phyloP scores from a whole-genome alignment of 305 asterid species.

The Fraxinus xanthoxyloides region DNA sequence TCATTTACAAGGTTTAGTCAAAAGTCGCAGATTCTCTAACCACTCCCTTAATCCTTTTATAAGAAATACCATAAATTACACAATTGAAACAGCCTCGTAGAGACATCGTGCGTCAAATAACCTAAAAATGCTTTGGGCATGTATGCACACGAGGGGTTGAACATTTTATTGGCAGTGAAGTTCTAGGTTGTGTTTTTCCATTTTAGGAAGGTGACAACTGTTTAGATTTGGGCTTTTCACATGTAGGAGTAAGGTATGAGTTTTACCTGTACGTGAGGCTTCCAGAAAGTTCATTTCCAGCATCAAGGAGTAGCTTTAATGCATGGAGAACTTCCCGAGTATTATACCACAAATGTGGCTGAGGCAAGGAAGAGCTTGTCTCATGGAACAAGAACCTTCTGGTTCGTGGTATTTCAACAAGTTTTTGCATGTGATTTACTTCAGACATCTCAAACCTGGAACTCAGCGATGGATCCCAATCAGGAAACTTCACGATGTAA shows the following conservation, averaged over 20 bases:
- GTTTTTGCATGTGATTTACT: slow-evolving; percentile 38
- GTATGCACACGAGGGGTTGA: neutral
- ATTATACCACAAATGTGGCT: slow-evolving; percentile 86
- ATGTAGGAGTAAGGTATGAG: neutral
- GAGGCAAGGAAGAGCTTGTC: slow-evolving; percentile 51
- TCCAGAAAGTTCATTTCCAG: slow-evolving; percentile 74
- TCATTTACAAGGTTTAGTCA: neutral
- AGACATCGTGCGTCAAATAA: neutral
- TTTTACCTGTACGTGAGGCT: slow-evolving; percentile 81
- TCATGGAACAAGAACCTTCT: slow-evolving; percentile 65
- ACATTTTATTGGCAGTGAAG: neutral
- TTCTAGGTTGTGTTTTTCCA: neutral
- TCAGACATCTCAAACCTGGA: slow-evolving; percentile 25
- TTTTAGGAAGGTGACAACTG: neutral
- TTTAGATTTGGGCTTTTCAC: neutral
- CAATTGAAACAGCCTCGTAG: neutral
- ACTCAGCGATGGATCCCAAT: slow-evolving; percentile 70
- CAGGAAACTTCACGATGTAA: slow-evolving; percentile 86
- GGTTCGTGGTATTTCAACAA: slow-evolving; percentile 29
- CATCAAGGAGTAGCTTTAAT: slow-evolving; percentile 77
- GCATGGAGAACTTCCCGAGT: slow-evolving; percentile 59
- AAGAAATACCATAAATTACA: neutral
- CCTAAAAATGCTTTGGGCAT: neutral
- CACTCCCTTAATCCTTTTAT: neutral
- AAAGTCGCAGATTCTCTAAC: neutral